Evolutionary conservation across 225 moss, liverwort and hornwort species (phyloP), one percentile per base, ranked within the genome.

Genomic region (Lunularia cruciata): DNA sequence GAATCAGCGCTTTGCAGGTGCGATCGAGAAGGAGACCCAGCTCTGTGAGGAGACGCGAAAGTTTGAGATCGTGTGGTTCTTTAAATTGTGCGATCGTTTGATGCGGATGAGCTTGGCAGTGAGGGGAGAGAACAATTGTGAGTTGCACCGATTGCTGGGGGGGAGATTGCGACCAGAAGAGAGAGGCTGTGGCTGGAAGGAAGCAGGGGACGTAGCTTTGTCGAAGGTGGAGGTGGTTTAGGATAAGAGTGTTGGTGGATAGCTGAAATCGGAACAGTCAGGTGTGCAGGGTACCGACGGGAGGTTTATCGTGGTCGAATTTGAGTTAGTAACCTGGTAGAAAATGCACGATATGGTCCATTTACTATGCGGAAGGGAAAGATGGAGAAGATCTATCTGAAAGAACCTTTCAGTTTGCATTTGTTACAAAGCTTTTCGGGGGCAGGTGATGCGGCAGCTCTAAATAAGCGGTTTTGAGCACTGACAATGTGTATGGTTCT

Each of bases 311-410:
- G 12, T 30, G 16, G 31, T 47, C 30, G 8, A 65, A 16, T 47
- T 65, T 4, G 30, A 19, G 47, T 18, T 1, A 32, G 45, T 47
- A 28, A 19, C 47, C 12, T n/a, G 43, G 8, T 33, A 26, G 16
- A 11, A 65, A 47, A 28, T 43, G 42, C 47, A 26, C 46, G 47
- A 65, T 47, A 65, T 47, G 65, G 65, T 65, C n/a, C 47, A 15
- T 19, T 65, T 46, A 65, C 26, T 65, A 65, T 65, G 65, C 47
- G 65, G 65, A 65, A 65, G 65, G 65, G 65, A 65, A 65, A 46
- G 65, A 65, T 65, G 65, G 47, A 47, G 60, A 22, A n/a, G 65
- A 65, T 65, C 46, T 31, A 28, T 65, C 16, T 65, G 46, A 65
- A 65, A 47, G 63, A 47, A 47, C 46, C 18, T 46, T 31, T 15